Percentiles rank a stretch among this genome's conserved stretches.
Evolutionary conservation across 225 moss, liverwort and hornwort species (phyloP).

Genomic region (Marchantia polymorpha): DNA sequence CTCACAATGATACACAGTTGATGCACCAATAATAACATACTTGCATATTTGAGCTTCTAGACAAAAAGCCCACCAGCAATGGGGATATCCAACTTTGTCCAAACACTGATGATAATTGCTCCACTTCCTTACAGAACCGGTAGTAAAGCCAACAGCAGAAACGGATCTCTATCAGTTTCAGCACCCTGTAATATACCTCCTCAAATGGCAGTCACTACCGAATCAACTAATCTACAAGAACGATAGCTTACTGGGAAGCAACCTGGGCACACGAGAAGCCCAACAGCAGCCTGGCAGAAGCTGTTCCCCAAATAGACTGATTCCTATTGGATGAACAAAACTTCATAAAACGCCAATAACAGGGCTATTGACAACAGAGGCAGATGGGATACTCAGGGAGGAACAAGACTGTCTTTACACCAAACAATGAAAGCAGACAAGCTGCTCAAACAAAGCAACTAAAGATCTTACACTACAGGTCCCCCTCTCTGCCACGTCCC

Average conservation of each 20-base stretch:
- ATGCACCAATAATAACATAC: slow-evolving; percentile 42
- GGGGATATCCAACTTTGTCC: slow-evolving; percentile 45
- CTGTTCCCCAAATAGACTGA: slow-evolving; percentile 39
- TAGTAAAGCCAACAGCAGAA: slow-evolving; percentile 41
- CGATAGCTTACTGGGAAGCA: slow-evolving; percentile 42
- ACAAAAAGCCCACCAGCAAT: slow-evolving; percentile 47
- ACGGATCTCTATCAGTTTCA: slow-evolving; percentile 34
- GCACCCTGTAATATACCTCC: slow-evolving; percentile 36
- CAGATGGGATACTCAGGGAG: slow-evolving; percentile 46
- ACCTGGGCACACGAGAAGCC: slow-evolving; percentile 37
- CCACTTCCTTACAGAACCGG: slow-evolving; percentile 47
- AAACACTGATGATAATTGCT: slow-evolving; percentile 52
- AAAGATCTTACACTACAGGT: slow-evolving; percentile 78
- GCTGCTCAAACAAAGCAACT: slow-evolving; percentile 90
- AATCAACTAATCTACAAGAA: slow-evolving; percentile 49
- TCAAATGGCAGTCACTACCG: slow-evolving; percentile 39
- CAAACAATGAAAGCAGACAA: slow-evolving; percentile 86
- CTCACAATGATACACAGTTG: slow-evolving; percentile 13
- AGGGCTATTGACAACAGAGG: slow-evolving; percentile 51
- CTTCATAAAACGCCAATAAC: slow-evolving; percentile 47
- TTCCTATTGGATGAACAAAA: slow-evolving; percentile 29
- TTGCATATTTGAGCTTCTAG: slow-evolving; percentile 48
- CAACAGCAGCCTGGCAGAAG: slow-evolving; percentile 37
- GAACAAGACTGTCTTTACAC: slow-evolving; percentile 78
- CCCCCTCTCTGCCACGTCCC: slow-evolving; percentile 45